These are phyloP conservation scores for Margaritispora aquatica DNA, from an alignment of 495 filamentous ascomycete species.

Conservation along the genomic window DNA sequence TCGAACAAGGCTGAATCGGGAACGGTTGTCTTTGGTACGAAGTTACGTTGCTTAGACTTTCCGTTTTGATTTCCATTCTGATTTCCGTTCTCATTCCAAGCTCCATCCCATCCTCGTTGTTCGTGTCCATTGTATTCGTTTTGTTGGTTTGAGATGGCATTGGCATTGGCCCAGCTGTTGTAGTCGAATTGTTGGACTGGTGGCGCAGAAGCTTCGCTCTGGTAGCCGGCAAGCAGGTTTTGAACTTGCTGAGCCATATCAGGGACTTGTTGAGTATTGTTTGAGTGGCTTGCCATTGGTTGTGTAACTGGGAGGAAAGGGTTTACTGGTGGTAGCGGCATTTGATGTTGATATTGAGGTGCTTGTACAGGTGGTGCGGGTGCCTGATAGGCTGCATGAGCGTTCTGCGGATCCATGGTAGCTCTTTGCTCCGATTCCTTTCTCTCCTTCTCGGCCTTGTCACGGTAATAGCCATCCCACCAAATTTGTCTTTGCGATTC, in stretches of 20 bases:
- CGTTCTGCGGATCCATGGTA: not conserved
- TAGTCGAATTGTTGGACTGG: constrained; percentile 8
- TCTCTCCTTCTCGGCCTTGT: constrained; percentile 22
- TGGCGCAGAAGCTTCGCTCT: not conserved
- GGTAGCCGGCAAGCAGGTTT: constrained; percentile 7
- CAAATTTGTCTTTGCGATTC: constrained; percentile 24
- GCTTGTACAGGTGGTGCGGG: constrained; percentile 6
- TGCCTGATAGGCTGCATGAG: not conserved
- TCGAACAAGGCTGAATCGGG: constrained; percentile 12
- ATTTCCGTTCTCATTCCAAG: constrained; percentile 1
- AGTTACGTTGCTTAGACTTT: constrained; percentile 11
- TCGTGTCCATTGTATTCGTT: not conserved
- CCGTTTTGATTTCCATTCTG: not conserved
- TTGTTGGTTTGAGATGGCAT: not conserved
- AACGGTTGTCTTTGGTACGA: constrained; percentile 3
- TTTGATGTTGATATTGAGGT: constrained; percentile 6
- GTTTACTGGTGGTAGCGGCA: not conserved
- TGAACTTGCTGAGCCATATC: constrained; percentile 8
- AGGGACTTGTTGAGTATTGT: not conserved
- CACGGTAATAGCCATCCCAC: constrained; percentile 27
- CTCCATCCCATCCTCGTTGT: constrained; percentile 14
- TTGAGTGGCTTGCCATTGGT: not conserved
- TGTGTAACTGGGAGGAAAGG: constrained; percentile 12
- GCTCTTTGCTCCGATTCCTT: constrained; percentile 2
- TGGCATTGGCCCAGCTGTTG: constrained; percentile 4